phyloP scores from a whole-genome alignment of 2,329 filamentous ascomycete genomes.

The Xylariaceae sp. region DNA sequence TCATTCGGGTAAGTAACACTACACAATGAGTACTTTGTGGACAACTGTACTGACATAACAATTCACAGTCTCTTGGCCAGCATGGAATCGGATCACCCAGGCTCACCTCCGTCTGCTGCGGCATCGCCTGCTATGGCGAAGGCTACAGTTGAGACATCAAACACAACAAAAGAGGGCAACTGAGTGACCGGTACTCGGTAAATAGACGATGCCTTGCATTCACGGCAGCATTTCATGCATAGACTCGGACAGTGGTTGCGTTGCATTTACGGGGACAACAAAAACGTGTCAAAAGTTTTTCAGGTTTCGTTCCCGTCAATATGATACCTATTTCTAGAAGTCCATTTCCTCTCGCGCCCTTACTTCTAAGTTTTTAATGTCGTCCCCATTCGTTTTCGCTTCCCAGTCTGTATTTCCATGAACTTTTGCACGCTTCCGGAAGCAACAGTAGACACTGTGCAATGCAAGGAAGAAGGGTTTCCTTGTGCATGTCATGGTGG shows the following conservation, averaged over 20 bases:
- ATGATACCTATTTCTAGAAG: conserved; percentile 42
- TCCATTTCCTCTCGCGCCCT: conserved; percentile 23
- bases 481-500: conserved; percentile 12
- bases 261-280: conserved; percentile 41
- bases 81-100: conserved; percentile 56
- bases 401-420: conserved; percentile 23
- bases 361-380: conserved; percentile 23
- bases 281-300: conserved; percentile 44
- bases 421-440: conserved; percentile 16
- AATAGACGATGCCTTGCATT: conserved; percentile 33
- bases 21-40: background rate
- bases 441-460: conserved; percentile 11
- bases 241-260: conserved; percentile 38
- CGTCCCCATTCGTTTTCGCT: conserved; percentile 14
- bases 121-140: conserved; percentile 65
- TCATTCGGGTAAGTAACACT: conserved; percentile 75
- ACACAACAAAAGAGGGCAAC: conserved; percentile 47
- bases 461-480: conserved; percentile 11
- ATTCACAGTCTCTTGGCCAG: conserved; percentile 51
- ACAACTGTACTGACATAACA: conserved; percentile 27
- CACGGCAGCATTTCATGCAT: conserved; percentile 37
- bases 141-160: conserved; percentile 49
- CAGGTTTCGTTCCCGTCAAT: conserved; percentile 33
- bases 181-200: conserved; percentile 35
- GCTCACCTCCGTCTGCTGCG: conserved; percentile 66